These are phyloP conservation scores for Tilletia indica DNA, from an alignment of 1,284 basidiomycete genomes.

Conservation along the genomic window DNA sequence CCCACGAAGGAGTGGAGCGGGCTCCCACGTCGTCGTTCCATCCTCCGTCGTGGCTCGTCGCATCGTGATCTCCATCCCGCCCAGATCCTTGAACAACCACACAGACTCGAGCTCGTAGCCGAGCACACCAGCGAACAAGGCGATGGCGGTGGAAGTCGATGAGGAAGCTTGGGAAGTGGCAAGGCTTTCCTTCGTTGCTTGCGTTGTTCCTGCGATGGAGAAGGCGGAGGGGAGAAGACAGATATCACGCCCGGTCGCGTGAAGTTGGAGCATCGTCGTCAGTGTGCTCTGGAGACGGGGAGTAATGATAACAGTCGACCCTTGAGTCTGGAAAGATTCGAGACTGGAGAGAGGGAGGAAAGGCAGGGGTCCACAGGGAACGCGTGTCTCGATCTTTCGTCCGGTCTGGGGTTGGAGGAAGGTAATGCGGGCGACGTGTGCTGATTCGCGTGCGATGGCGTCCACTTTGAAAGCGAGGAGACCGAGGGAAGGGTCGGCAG, in stretches of 20 bases:
- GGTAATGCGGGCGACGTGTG: constrained; percentile 24
- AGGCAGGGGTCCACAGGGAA: constrained; percentile 43
- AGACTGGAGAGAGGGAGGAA: constrained; percentile 40
- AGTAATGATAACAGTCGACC: constrained; percentile 41
- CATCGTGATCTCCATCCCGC: constrained; percentile 55
- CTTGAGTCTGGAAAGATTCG: constrained; percentile 23
- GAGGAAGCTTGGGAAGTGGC: constrained; percentile 47
- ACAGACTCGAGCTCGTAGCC: constrained; percentile 56
- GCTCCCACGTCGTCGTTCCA: constrained; percentile 52
- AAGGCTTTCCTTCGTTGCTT: constrained; percentile 20
- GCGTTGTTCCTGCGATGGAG: constrained; percentile 22
- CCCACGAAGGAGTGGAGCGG: constrained; percentile 48
- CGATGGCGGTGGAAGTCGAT: constrained; percentile 55
- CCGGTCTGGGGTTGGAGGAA: constrained; percentile 35
- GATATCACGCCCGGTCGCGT: constrained; percentile 52
- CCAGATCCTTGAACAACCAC: constrained; percentile 57
- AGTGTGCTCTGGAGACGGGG: constrained; percentile 52
- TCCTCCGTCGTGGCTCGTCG: constrained; percentile 49
- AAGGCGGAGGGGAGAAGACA: constrained; percentile 45
- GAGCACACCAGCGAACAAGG: constrained; percentile 52
- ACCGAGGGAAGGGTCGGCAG: constrained; percentile 33
- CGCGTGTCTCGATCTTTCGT: constrained; percentile 28
- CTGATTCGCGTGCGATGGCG: constrained; percentile 22
- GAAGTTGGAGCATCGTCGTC: constrained; percentile 54
- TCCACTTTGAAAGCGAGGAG: constrained; percentile 46